These are phyloP conservation scores for Paraphaeosphaeria minitans DNA, from an alignment of 2,329 filamentous ascomycete species.

Conservation along the genomic window DNA sequence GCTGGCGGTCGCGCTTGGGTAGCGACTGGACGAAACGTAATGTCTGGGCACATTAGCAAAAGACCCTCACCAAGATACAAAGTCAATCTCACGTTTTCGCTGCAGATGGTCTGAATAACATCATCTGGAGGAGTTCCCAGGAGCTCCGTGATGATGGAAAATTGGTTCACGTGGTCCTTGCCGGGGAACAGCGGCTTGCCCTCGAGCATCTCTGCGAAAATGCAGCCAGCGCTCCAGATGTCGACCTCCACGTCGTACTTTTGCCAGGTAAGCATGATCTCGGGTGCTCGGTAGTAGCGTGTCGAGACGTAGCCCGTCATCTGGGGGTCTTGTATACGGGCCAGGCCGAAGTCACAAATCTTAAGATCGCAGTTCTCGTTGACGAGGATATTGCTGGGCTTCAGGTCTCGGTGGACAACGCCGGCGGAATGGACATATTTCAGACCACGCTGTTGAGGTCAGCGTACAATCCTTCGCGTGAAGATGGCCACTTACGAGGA, in stretches of 20 bases:
- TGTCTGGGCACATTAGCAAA: slow-evolving; percentile 63
- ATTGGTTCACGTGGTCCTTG: slow-evolving; percentile 99
- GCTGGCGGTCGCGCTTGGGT: slow-evolving; percentile 90
- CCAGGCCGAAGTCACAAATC: slow-evolving; percentile 98
- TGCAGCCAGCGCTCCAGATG: slow-evolving; percentile 98
- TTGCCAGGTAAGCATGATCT: slow-evolving; percentile 99
- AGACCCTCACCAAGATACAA: neutral
- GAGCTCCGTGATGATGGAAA: slow-evolving; percentile 98
- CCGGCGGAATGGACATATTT: slow-evolving; percentile 99
- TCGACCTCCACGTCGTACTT: slow-evolving; percentile 99
- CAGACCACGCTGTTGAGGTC: slow-evolving; percentile 73
- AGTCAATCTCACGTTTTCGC: slow-evolving; percentile 75
- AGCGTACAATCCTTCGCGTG: slow-evolving; percentile 48
- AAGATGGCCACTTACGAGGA: slow-evolving; percentile 78
- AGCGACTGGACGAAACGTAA: slow-evolving; percentile 96
- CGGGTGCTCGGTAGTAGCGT: slow-evolving; percentile 95
- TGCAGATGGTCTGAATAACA: slow-evolving; percentile 98
- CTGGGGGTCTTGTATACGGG: slow-evolving; percentile 96
- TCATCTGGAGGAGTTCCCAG: slow-evolving; percentile 96
- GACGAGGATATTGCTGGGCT: slow-evolving; percentile 98
- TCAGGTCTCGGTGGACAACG: slow-evolving; percentile 95
- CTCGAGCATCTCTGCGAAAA: slow-evolving; percentile 99
- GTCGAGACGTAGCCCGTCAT: slow-evolving; percentile 99
- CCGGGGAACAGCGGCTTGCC: slow-evolving; percentile 97
- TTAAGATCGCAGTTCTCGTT: slow-evolving; percentile 99